Percentiles rank a stretch among this genome's conserved stretches.
These are phyloP conservation scores for Pseudodiploospora longispora DNA, from an alignment of 2,329 filamentous ascomycete species.

Conservation along the genomic window DNA sequence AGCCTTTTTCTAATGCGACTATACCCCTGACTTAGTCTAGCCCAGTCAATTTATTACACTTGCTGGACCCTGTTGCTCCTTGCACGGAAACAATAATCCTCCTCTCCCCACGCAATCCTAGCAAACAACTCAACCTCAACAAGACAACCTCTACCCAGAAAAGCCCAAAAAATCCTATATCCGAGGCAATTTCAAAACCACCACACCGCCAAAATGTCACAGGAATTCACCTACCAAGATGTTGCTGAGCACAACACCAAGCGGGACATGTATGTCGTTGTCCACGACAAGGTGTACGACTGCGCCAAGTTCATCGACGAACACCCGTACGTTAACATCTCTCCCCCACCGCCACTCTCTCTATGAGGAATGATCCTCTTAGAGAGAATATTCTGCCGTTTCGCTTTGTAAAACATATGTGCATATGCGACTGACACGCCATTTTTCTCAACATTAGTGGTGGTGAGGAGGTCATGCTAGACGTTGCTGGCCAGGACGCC, in stretches of 20 bases:
- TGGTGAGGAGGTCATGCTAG: slow-evolving; percentile 95
- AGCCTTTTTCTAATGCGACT: no score
- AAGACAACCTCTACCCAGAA: no score
- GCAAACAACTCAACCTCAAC: no score
- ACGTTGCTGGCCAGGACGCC: slow-evolving; percentile 90
- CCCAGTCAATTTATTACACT: no score
- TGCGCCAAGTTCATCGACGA: slow-evolving; percentile 85
- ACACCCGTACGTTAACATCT: slow-evolving; percentile 62
- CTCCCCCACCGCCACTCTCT: not conserved
- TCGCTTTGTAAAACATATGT: no score
- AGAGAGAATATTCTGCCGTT: no score
- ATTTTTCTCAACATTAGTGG: slow-evolving; percentile 49
- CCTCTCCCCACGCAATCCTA: no score
- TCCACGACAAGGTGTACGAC: slow-evolving; percentile 97
- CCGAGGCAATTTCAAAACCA: not conserved
- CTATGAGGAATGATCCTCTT: no score
- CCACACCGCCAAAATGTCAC: slow-evolving; percentile 22
- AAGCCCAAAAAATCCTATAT: not conserved
- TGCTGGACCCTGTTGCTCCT: no score
- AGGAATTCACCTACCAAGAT: slow-evolving; percentile 67
- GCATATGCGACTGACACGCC: not conserved
- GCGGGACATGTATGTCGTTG: slow-evolving; percentile 85
- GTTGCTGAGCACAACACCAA: slow-evolving; percentile 82
- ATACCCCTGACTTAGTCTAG: no score
- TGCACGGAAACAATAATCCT: no score